Evolutionary conservation across 2,329 filamentous ascomycete genomes (phyloP), one percentile per base, ranked within the genome.

Genomic region (Aureobasidium subglaciale): DNA sequence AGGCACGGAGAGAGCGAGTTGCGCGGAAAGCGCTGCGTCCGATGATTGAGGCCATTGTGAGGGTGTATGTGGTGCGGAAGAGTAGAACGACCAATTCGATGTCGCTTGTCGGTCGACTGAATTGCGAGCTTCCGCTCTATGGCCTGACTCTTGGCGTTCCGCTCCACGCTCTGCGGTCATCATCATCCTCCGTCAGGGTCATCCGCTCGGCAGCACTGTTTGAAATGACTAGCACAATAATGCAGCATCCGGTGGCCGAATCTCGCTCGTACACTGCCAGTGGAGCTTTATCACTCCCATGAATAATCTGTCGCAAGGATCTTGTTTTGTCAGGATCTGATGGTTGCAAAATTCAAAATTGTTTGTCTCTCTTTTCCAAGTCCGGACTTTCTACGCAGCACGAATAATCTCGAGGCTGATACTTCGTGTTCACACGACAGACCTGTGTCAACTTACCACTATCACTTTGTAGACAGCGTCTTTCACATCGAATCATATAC

Each of bases 21-120:
- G 74, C 73, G 61, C 73, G 70, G 66, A 76, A 71, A 62, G 73
- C 74, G 58, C 71, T 64, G 64, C 74, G 71, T 62, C 72, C 68
- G 59, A 71, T 65, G 62, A 77, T 71, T 60, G 74, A 71, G 58
- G 73, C 74, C 74, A 77, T 78, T 58, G 58, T 68, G 67, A 16
- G 8, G 9, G 16, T 57, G 42, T 53, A 20, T 49, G 55, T 46
- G 34, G 46, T 38, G 57, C 43, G 48, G 49, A 48, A 9, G 46
- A 45, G 55, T 43, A 29, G 45, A 52, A 24, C 30, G 18, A 15
- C 15, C 46, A 50, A 50, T 50, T 50, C 40, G 46, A 16, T 20
- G 34, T 29, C 29, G 46, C 46, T 50, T 50, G 46, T 34, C 32
- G 46, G 27, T 20, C 15, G 18, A 18, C 32, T 20, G 27, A 27